phyloP scores from a whole-genome alignment of 805 yeast genomes.

The Candida alai region DNA sequence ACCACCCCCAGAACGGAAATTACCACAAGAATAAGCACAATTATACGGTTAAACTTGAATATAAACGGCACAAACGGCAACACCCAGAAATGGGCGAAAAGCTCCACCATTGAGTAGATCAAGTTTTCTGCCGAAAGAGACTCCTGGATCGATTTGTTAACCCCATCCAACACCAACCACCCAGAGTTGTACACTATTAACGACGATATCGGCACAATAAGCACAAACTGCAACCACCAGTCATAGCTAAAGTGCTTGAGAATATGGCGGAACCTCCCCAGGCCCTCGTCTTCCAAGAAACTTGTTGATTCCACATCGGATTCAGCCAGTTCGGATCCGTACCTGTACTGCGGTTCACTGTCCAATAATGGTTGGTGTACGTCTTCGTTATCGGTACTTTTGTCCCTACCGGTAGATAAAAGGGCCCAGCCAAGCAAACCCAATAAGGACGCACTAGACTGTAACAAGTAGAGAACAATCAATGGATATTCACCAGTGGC shows the following conservation, averaged over 20 bases:
- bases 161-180: constrained; percentile 55
- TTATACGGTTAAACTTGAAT: constrained; percentile 57
- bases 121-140: constrained; percentile 41
- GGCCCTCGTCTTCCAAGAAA: constrained; percentile 8
- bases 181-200: constrained; percentile 53
- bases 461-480: constrained; percentile 43
- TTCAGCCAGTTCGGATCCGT: constrained; percentile 3
- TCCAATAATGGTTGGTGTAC: constrained; percentile 8
- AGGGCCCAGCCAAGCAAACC: constrained; percentile 49
- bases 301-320: constrained; percentile 10
- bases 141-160: constrained; percentile 72
- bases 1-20: constrained; percentile 35
- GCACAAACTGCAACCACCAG: constrained; percentile 74
- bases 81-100: constrained; percentile 28
- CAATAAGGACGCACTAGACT: constrained; percentile 44
- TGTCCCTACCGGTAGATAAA: constrained; percentile 15
- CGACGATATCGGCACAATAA: constrained; percentile 63
- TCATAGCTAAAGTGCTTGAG: constrained; percentile 51
- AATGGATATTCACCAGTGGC: constrained; percentile 54
- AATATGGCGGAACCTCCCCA: background rate
- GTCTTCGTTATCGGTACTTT: constrained; percentile 10
- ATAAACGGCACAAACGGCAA: constrained; percentile 63
- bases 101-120: constrained; percentile 25
- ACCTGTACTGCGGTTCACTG: background rate
- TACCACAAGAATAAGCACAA: constrained; percentile 38